A percentile compares a stretch with the other conserved stretches of the same genome.
These are phyloP conservation scores for Hirschioporus abietinus DNA, from an alignment of 768 basidiomycete genomes.

Conservation along the genomic window DNA sequence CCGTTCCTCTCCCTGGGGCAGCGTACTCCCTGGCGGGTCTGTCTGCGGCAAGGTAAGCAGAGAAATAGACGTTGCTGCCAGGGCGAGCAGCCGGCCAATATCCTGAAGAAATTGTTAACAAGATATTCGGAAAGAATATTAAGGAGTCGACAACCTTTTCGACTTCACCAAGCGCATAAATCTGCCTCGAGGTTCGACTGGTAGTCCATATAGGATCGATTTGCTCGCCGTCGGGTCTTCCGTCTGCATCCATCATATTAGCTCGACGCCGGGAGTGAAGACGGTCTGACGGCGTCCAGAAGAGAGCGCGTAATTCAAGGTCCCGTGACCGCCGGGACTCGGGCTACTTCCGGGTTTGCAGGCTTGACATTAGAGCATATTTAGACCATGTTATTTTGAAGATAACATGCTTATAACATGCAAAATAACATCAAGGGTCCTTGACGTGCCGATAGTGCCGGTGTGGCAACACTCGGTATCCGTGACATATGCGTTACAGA, in stretches of 20 bases:
- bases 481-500: too few species aligned
- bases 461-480: too few species aligned
- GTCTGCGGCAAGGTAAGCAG: constrained; percentile 81
- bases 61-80: constrained; percentile 75
- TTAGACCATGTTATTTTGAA: too few species aligned
- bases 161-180: constrained; percentile 73
- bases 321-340: too few species aligned
- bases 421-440: too few species aligned
- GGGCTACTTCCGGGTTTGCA: too few species aligned
- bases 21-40: constrained; percentile 56
- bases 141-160: constrained; percentile 53
- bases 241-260: constrained; percentile 8
- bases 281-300: too few species aligned
- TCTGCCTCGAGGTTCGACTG: constrained; percentile 76
- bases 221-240: constrained; percentile 23
- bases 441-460: too few species aligned
- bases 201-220: constrained; percentile 79
- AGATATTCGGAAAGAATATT: background rate
- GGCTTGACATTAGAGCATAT: too few species aligned
- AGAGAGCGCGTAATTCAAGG: too few species aligned
- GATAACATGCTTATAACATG: too few species aligned
- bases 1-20: constrained; percentile 78
- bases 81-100: constrained; percentile 66
- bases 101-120: constrained; percentile 39
- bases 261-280: background rate